phyloP scores from a whole-genome alignment of 2,329 filamentous ascomycete species.

The Colletotrichum phormii region DNA sequence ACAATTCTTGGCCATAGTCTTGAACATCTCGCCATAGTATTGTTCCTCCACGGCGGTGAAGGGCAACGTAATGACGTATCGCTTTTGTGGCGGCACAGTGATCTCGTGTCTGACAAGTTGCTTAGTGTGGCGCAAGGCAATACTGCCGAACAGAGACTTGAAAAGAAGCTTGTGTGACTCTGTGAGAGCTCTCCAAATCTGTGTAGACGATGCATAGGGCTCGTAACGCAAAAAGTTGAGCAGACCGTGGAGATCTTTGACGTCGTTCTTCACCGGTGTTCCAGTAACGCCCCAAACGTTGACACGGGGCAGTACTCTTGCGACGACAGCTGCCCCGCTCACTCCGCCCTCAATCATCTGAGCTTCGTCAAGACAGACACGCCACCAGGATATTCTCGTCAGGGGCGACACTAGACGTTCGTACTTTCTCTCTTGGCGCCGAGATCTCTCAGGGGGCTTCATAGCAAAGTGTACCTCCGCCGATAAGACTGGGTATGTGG shows the following conservation, averaged over 20 bases:
- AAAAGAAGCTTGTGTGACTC: slow-evolving; percentile 73
- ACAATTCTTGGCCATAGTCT: slow-evolving; percentile 78
- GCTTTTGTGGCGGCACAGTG: slow-evolving; percentile 82
- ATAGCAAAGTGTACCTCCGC: slow-evolving; percentile 83
- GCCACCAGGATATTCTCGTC: slow-evolving; percentile 87
- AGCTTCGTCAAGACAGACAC: slow-evolving; percentile 81
- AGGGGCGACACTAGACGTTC: slow-evolving; percentile 79
- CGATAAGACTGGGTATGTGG: slow-evolving; percentile 78
- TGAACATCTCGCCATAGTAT: slow-evolving; percentile 82
- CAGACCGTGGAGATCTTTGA: slow-evolving; percentile 82
- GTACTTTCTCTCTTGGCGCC: slow-evolving; percentile 75
- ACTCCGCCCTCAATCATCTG: slow-evolving; percentile 96
- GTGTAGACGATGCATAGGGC: slow-evolving; percentile 75
- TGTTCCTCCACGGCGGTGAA: slow-evolving; percentile 93
- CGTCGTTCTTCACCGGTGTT: slow-evolving; percentile 85
- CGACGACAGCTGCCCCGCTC: slow-evolving; percentile 84
- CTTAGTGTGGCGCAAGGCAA: slow-evolving; percentile 90
- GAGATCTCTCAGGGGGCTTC: slow-evolving; percentile 74
- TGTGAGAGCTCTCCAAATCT: slow-evolving; percentile 77
- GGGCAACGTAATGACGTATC: slow-evolving; percentile 88
- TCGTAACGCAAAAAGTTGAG: slow-evolving; percentile 84
- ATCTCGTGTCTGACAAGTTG: slow-evolving; percentile 83
- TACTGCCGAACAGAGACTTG: slow-evolving; percentile 73
- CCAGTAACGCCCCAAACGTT: slow-evolving; percentile 95
- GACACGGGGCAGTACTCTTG: slow-evolving; percentile 81